phyloP scores from a whole-genome alignment of 345 rosid species.

The Sisymbrium irio region DNA sequence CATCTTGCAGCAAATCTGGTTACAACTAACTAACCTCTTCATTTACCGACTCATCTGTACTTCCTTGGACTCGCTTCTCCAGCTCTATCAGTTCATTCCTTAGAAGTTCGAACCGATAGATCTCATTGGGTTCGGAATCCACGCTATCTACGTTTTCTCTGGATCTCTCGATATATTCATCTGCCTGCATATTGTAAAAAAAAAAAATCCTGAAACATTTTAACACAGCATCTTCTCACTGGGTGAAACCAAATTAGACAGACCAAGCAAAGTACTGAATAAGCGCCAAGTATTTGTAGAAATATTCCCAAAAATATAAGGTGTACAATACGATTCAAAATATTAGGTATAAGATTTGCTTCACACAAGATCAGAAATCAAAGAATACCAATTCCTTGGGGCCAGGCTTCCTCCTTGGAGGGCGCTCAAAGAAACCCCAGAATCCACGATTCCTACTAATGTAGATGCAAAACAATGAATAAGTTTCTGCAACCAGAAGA shows the following conservation, averaged over 20 bases:
- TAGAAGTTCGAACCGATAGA: constrained; percentile 70
- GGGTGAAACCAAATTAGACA: background rate
- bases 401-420: constrained; percentile 43
- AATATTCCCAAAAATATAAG: background rate
- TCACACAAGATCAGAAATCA: background rate
- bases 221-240: constrained; percentile 6
- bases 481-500: constrained; percentile 23
- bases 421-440: constrained; percentile 51
- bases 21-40: constrained; percentile 53
- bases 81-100: constrained; percentile 92
- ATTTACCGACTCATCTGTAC: constrained; percentile 59
- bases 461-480: constrained; percentile 8
- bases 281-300: background rate
- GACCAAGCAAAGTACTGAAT: constrained; percentile 1
- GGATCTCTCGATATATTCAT: constrained; percentile 39
- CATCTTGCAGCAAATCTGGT: constrained; percentile 8
- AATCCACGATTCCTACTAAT: constrained; percentile 54
- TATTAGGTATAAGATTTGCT: background rate
- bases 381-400: constrained; percentile 38
- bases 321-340: background rate
- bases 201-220: constrained; percentile 5
- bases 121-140: constrained; percentile 59
- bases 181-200: constrained; percentile 48
- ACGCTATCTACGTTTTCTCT: constrained; percentile 35
- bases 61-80: constrained; percentile 81